Conservation (phyloP, 2,329 filamentous ascomycete genomes). For the Mycosphaerelloides madeirae region DNA sequence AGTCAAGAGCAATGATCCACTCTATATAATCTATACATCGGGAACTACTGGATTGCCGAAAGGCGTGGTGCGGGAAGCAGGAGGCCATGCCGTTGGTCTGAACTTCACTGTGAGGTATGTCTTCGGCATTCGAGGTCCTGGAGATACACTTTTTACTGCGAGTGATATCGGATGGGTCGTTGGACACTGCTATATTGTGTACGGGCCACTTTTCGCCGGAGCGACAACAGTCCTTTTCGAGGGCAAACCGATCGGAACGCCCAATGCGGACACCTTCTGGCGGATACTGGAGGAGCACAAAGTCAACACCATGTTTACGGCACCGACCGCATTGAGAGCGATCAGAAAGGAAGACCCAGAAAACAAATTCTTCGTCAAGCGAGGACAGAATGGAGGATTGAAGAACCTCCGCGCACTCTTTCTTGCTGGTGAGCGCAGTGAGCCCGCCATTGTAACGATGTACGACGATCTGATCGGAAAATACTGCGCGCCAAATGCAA, state of each 20-base stretch:
- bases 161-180: constrained; percentile 93
- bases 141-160: constrained; percentile 74
- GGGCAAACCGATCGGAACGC: constrained; percentile 89
- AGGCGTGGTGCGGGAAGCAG: constrained; percentile 75
- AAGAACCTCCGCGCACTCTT: constrained; percentile 69
- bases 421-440: constrained; percentile 82
- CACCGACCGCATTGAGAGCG: constrained; percentile 79
- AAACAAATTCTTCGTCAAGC: constrained; percentile 58
- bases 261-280: constrained; percentile 85
- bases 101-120: constrained; percentile 77
- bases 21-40: constrained; percentile 91
- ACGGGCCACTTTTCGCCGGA: constrained; percentile 78
- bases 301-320: constrained; percentile 79
- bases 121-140: constrained; percentile 76
- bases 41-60: constrained; percentile 58
- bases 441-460: constrained; percentile 76
- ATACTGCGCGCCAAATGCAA: constrained; percentile 60
- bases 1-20: constrained; percentile 67
- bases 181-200: constrained; percentile 81
- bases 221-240: constrained; percentile 86
- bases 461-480: constrained; percentile 69
- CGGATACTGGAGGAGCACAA: constrained; percentile 77
- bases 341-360: constrained; percentile 82
- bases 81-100: constrained; percentile 80
- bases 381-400: constrained; percentile 67